phyloP scores from a whole-genome alignment of 1,284 basidiomycete genomes.

The Ceratobasidium sp. region DNA sequence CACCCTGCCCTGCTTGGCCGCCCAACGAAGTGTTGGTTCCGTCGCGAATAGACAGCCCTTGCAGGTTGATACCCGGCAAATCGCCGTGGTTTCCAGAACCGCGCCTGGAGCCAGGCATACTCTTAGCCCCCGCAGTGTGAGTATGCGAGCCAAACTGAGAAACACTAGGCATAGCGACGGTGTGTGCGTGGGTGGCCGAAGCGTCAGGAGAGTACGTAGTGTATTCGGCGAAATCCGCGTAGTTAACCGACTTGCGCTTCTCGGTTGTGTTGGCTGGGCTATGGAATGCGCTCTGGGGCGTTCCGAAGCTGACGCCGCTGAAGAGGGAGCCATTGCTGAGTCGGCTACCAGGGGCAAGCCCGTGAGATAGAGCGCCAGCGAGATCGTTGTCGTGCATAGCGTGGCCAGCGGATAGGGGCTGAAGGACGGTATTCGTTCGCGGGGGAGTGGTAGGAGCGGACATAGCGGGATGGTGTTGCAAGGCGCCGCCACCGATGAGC shows the following conservation, averaged over 20 bases:
- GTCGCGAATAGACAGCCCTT: conserved; percentile 38
- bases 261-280: conserved; percentile 30
- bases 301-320: conserved; percentile 38
- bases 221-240: conserved; percentile 59
- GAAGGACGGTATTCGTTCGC: conserved; percentile 55
- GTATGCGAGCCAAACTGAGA: conserved; percentile 46
- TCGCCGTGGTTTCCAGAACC: conserved; percentile 51
- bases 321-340: conserved; percentile 35
- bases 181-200: conserved; percentile 18
- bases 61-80: conserved; percentile 39
- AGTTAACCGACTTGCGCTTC: conserved; percentile 86
- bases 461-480: conserved; percentile 74
- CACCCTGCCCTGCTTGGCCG: not conserved
- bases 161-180: conserved; percentile 26
- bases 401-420: not conserved
- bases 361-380: conserved; percentile 20
- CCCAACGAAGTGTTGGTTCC: not conserved
- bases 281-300: conserved; percentile 35
- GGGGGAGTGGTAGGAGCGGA: conserved; percentile 86
- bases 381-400: conserved; percentile 18
- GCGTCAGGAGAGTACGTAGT: conserved; percentile 38
- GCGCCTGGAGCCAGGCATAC: conserved; percentile 87
- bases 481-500: conserved; percentile 34
- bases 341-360: conserved; percentile 33
- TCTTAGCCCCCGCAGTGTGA: conserved; percentile 78